Evolutionary conservation across 495 filamentous ascomycete genomes (phyloP), one percentile per base, ranked within the genome.

Genomic region (Hyphodiscus hymeniophilus): DNA sequence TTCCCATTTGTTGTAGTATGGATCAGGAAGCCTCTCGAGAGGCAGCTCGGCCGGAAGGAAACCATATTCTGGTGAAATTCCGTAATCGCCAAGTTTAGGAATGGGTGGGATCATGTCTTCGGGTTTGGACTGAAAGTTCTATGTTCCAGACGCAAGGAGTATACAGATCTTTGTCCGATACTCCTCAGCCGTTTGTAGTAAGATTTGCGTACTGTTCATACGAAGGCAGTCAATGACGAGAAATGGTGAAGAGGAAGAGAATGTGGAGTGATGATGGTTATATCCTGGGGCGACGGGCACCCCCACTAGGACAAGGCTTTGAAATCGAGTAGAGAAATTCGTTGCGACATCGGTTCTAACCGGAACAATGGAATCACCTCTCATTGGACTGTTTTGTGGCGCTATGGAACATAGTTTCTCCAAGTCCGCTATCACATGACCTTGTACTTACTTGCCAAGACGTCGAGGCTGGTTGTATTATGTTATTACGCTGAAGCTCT

Each of bases 1-100:
- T 67, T 99, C 92, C 92, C 92, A 99, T 56, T 85, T 84, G 55
- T 80, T 77, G 65, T 96, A 99, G 72, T 95, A 97, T 0, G 81
- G 77, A 57, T 95, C 82, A 11, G 89, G 85, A 28, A 97, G 76
- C 43, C 74, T 60, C 43, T 84, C 78, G 48, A 97, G 70, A 26
- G 92, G 94, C n/a, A 81, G 66, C 52, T 87, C 79, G 22, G 82
- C 64, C 0, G 92, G 87, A 33, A 99, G 83, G 67, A 99, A 99
- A 51, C 92, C 92, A 71, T 87, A 72, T 38, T 81, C 72, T 34
- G 81, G 74, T 46, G 90, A 94, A 64, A 98, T 82, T 63, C 84
- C 88, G 68, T 95, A 97, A 61, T 95, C 84, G 58, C 76, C 71
- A 30, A 87, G 70, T 26, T 71, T 66, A 10, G 92, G 92, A 42